Evolutionary conservation across 139 green algal genomes (phyloP).

Genomic region (Micromonas pusilla): DNA sequence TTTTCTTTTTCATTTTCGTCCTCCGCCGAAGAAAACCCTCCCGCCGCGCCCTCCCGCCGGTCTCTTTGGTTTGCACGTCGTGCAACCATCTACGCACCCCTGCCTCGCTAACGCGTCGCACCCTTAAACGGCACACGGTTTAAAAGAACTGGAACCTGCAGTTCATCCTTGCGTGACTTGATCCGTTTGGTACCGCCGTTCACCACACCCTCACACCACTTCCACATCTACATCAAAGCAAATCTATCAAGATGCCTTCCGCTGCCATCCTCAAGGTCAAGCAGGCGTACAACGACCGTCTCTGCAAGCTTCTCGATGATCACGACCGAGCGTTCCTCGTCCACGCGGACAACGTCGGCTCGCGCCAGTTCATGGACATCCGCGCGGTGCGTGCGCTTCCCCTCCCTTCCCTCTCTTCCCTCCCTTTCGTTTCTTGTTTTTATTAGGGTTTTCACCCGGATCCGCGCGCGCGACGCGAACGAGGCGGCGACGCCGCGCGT

Average conservation of each 20-base stretch:
- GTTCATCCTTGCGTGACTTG: neutral
- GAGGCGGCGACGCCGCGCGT: too few relatives aligned
- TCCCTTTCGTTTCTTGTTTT: too few relatives aligned
- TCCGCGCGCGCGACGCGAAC: neutral
- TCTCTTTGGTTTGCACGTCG: too few relatives aligned
- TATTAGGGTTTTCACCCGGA: neutral
- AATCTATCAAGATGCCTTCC: constrained; percentile 8
- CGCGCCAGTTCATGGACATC: constrained; percentile 97
- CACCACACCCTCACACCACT: too few relatives aligned
- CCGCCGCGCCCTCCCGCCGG: too few relatives aligned
- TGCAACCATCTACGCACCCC: too few relatives aligned
- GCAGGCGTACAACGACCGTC: constrained; percentile 38
- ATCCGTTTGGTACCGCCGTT: neutral
- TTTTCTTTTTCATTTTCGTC: too few relatives aligned
- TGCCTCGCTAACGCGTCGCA: neutral
- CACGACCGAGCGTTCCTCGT: constrained; percentile 72
- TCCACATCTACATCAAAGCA: neutral
- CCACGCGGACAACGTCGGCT: constrained; percentile 97
- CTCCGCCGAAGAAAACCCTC: too few relatives aligned
- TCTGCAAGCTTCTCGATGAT: constrained; percentile 43
- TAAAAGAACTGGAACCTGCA: neutral
- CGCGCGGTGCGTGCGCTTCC: constrained; percentile 57
- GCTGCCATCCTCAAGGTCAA: constrained; percentile 37
- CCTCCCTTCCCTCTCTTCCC: too few relatives aligned
- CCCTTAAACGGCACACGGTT: neutral